Conservation (phyloP, 495 filamentous ascomycete genomes). For the Thermochaetoides thermophila region DNA sequence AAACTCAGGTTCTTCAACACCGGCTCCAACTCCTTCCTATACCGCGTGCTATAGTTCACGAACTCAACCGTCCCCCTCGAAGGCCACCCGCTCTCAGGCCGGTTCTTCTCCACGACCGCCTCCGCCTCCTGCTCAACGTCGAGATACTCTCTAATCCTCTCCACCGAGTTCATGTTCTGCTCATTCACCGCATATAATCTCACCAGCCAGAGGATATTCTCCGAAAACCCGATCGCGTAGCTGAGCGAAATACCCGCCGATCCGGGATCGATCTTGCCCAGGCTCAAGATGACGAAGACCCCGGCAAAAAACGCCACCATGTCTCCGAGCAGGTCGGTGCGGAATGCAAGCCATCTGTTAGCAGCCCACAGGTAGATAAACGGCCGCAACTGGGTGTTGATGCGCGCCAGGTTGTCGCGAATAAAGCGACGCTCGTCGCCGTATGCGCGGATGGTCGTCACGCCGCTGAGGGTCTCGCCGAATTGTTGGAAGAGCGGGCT, state of each 20-base stretch:
- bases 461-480: constrained; percentile 86
- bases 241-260: constrained; percentile 90
- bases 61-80: constrained; percentile 77
- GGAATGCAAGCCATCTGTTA: constrained; percentile 90
- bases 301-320: constrained; percentile 90
- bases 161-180: constrained; percentile 99
- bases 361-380: constrained; percentile 97
- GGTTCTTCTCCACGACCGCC: constrained; percentile 60
- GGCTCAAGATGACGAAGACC: constrained; percentile 71
- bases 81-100: constrained; percentile 72
- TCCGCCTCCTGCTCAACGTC: constrained; percentile 90
- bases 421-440: constrained; percentile 89
- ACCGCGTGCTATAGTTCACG: constrained; percentile 72
- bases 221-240: constrained; percentile 96
- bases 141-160: constrained; percentile 92
- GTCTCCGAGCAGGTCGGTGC: constrained; percentile 82
- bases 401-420: constrained; percentile 74
- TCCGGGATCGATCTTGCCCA: constrained; percentile 80
- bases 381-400: constrained; percentile 83
- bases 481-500: constrained; percentile 98
- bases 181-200: constrained; percentile 91
- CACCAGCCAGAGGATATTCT: constrained; percentile 94
- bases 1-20: constrained; percentile 77
- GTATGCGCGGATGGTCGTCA: constrained; percentile 96
- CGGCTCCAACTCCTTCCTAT: constrained; percentile 71